Evolutionary conservation across 1,284 basidiomycete genomes (phyloP).

Genomic region (Paramarasmius palmivorus): DNA sequence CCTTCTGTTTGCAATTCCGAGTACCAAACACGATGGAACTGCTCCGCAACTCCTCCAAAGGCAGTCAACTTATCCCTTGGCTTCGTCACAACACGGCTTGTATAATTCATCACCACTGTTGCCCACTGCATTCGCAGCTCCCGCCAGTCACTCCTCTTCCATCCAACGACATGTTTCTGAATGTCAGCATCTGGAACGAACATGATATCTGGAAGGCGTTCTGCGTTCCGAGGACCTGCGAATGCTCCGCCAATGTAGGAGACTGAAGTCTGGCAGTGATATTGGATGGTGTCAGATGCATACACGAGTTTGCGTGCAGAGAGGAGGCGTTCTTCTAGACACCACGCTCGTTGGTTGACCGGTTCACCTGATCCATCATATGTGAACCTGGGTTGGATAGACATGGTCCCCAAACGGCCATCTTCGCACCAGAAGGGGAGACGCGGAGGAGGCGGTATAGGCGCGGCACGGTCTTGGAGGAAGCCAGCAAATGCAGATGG

Average conservation of each 20-base stretch:
- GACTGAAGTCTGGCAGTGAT: constrained; percentile 2
- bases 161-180: background rate
- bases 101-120: constrained; percentile 1
- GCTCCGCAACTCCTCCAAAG: constrained; percentile 7
- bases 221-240: background rate
- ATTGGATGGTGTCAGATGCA: constrained; percentile 2
- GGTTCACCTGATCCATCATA: constrained; percentile 1
- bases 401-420: background rate
- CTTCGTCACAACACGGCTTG: background rate
- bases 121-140: background rate
- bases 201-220: constrained; percentile 1
- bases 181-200: background rate
- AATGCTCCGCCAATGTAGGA: constrained; percentile 4
- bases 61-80: constrained; percentile 7
- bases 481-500: constrained; percentile 1
- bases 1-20: background rate
- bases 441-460: background rate
- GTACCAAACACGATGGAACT: constrained; percentile 1
- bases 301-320: constrained; percentile 3
- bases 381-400: background rate
- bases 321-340: constrained; percentile 7
- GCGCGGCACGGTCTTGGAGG: background rate
- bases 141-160: background rate
- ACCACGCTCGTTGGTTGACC: constrained; percentile 3
- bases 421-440: background rate